Evolutionary conservation across 148 eudicot species (phyloP).

Genomic region (Chenopodium quinoa): DNA sequence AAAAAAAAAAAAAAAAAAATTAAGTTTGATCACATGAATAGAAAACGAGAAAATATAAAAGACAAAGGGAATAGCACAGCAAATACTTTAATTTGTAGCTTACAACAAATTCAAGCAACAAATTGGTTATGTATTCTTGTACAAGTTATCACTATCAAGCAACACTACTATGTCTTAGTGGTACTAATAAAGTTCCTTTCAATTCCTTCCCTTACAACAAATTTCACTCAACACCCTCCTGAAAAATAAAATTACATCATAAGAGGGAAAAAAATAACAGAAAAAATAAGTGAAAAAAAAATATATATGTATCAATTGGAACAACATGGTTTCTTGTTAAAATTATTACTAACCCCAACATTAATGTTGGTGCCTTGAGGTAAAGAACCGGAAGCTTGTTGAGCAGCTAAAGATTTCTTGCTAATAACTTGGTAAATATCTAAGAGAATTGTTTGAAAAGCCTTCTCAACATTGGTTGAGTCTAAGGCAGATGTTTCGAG

Average conservation of each 20-base stretch:
- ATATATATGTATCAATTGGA: neutral
- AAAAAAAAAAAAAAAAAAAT: too few species aligned
- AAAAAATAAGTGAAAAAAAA: neutral
- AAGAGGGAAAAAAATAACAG: neutral
- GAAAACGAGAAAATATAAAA: too few species aligned
- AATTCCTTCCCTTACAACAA: conserved; percentile 1
- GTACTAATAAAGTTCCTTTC: neutral
- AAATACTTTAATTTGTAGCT: too few species aligned
- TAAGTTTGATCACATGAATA: too few species aligned
- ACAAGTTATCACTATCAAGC: too few species aligned
- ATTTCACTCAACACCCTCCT: neutral
- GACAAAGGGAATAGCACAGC: too few species aligned
- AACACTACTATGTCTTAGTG: neutral
- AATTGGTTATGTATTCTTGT: too few species aligned
- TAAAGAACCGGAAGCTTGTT: conserved; percentile 44
- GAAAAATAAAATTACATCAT: too few species aligned
- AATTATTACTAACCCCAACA: conserved; percentile 26
- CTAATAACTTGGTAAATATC: conserved; percentile 64
- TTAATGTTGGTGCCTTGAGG: conserved; percentile 64
- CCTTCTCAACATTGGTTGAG: conserved; percentile 63
- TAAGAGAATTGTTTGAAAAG: conserved; percentile 56
- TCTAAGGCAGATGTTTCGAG: conserved; percentile 77
- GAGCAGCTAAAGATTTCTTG: conserved; percentile 69
- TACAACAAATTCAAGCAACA: too few species aligned
- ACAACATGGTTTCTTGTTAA: conserved; percentile 23